These are phyloP conservation scores for Penicillium samsonianum DNA, from an alignment of 495 filamentous ascomycete species.

Conservation along the genomic window DNA sequence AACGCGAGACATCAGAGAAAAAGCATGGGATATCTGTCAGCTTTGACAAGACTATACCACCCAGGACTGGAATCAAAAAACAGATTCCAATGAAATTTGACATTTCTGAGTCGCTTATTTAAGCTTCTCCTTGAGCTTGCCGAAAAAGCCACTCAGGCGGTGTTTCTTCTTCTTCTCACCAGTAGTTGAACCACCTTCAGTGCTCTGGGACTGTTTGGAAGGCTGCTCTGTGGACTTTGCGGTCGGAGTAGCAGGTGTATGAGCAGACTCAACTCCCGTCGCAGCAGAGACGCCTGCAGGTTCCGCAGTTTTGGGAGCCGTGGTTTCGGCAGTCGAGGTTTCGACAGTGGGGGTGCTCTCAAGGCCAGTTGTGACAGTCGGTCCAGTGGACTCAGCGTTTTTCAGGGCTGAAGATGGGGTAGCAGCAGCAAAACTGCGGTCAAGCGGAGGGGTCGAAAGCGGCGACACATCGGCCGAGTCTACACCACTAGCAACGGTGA, in stretches of 20 bases:
- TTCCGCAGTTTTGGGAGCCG: conserved; percentile 28
- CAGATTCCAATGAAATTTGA: neutral
- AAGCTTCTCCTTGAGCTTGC: conserved; percentile 53
- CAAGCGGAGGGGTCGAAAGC: conserved; percentile 38
- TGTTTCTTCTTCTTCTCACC: conserved; percentile 44
- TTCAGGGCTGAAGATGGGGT: conserved; percentile 19
- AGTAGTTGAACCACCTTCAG: conserved; percentile 19
- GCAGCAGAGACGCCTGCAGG: conserved; percentile 35
- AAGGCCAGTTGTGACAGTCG: conserved; percentile 41
- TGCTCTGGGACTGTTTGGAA: conserved; percentile 20
- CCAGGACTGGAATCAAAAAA: neutral
- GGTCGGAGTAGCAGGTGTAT: conserved; percentile 20
- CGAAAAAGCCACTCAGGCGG: conserved; percentile 49
- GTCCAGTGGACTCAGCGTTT: conserved; percentile 19
- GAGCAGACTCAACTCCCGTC: conserved; percentile 31
- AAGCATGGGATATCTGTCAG: conserved; percentile 7
- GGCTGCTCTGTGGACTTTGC: conserved; percentile 20
- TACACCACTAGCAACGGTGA: conserved; percentile 20
- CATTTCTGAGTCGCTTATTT: conserved; percentile 29
- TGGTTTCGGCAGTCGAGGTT: conserved; percentile 21
- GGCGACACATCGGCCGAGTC: conserved; percentile 49
- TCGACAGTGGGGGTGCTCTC: conserved; percentile 23
- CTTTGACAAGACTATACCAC: conserved; percentile 7
- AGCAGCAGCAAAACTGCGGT: conserved; percentile 17
- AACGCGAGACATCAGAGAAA: conserved; percentile 5